Evolutionary conservation across 306 rosid species (phyloP).

Genomic region (Cicer cuneatum): DNA sequence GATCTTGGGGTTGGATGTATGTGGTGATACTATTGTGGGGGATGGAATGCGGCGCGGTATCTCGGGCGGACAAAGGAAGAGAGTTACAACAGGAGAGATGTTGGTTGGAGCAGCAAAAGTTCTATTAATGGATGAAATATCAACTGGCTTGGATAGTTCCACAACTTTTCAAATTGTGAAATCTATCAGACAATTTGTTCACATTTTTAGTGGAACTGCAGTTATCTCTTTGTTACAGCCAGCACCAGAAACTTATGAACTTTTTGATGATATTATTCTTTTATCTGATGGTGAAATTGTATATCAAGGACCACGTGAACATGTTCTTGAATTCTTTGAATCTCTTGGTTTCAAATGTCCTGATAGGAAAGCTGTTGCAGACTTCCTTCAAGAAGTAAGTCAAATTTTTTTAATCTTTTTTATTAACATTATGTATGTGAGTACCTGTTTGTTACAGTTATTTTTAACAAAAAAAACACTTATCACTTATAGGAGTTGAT

Average conservation of each 20-base stretch:
- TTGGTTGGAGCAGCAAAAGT: conserved; percentile 65
- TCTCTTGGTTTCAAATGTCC: conserved; percentile 61
- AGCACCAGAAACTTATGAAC: conserved; percentile 62
- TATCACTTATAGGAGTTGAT: no score
- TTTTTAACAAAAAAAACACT: no score
- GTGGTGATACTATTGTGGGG: conserved; percentile 85
- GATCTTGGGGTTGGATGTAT: conserved; percentile 84
- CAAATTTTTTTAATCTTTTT: background rate
- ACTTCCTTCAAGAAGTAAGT: conserved; percentile 70
- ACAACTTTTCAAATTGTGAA: conserved; percentile 67
- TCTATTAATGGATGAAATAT: conserved; percentile 69
- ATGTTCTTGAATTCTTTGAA: conserved; percentile 59
- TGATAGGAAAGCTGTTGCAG: conserved; percentile 64
- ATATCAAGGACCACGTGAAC: conserved; percentile 64
- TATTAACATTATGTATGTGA: background rate
- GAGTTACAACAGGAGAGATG: conserved; percentile 83
- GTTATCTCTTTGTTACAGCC: conserved; percentile 65
- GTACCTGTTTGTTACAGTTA: no score
- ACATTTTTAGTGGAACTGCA: conserved; percentile 57
- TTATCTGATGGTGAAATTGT: conserved; percentile 63
- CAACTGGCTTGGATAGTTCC: conserved; percentile 67
- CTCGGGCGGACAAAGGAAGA: conserved; percentile 91
- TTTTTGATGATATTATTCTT: conserved; percentile 64
- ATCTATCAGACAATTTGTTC: conserved; percentile 53
- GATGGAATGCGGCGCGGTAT: conserved; percentile 80